Evolutionary conservation across 192 early-diverging fungal species (phyloP).

Genomic region (Gonapodya prolifera): DNA sequence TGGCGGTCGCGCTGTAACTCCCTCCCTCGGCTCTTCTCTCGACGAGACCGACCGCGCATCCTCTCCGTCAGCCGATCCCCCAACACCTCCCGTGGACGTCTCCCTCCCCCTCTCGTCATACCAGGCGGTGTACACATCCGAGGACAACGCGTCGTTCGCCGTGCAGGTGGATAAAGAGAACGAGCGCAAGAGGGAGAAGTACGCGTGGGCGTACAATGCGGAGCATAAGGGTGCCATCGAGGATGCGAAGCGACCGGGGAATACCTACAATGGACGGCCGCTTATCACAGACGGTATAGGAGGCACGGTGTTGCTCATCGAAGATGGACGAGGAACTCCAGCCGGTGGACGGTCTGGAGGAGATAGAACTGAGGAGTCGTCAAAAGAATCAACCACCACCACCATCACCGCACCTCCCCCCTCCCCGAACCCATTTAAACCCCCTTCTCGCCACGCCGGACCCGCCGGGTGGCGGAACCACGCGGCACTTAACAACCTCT

Average conservation of each 20-base stretch:
- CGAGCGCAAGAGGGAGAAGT: constrained; percentile 35
- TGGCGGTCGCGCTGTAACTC: not conserved
- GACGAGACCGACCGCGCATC: not conserved
- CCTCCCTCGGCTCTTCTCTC: not conserved
- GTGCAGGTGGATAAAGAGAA: constrained; percentile 49
- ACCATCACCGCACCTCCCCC: not conserved
- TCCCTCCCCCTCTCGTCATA: constrained; percentile 22
- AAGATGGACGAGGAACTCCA: not conserved
- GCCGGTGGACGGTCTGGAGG: not conserved
- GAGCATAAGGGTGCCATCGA: constrained; percentile 25
- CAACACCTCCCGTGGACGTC: not conserved
- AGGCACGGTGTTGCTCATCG: not conserved
- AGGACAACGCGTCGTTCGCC: constrained; percentile 71
- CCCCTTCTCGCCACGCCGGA: not conserved
- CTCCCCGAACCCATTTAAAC: not conserved
- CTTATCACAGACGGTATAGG: not conserved
- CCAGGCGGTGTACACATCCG: constrained; percentile 58
- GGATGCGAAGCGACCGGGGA: constrained; percentile 4
- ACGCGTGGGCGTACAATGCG: constrained; percentile 53
- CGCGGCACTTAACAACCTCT: not conserved
- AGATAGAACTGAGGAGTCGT: not conserved
- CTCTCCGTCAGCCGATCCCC: not conserved
- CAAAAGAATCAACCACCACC: not conserved
- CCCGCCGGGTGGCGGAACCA: not conserved
- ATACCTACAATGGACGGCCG: not conserved